Evolutionary conservation across 441 rosid species (phyloP), one percentile per base, ranked within the genome.

Genomic region (Francoa sonchifolia): DNA sequence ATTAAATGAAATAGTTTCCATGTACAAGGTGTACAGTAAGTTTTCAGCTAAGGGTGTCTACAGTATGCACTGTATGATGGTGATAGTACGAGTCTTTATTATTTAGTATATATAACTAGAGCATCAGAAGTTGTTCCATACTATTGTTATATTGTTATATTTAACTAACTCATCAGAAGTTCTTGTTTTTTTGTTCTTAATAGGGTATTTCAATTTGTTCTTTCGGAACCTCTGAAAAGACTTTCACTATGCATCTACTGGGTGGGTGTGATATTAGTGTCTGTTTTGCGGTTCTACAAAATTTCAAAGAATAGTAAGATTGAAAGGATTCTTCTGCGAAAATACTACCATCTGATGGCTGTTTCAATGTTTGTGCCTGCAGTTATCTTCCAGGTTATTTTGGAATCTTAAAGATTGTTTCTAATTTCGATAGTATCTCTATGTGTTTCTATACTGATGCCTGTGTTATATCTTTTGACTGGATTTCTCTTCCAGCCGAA

Each of bases 341-440:
- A 86, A 47, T 90, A 90, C 54, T 86, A 83, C 63, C 99, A 90
- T 69, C 77, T 90, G 62, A 66, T 83, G 84, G 99, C 99, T 45
- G 99, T 90, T 58, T 56, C 74, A 54, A 78, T 90, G 94, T 90
- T 90, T 70, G 62, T 85, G 39, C 96, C 96, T 0, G 96, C 99
- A 55, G 86, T 82, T 52, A 71, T 90, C 47, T 86, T 76, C 55
- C 96, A 86, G 99, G 99, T 90, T 54, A 72, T 27, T 47, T 55
- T 34, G 44, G 30, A 38, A 41, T 23, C 15, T 42, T 40, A 39
- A 17, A 17, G 30, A 30, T 48, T 39, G 5, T 18, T n/a, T 47
- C 5, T 61, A 44, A 23, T 22, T 38, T 48, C n/a, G 3, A 30
- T 33, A 10, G 18, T 20, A 31, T 15, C 37, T 1, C 15, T 11